Conservation (phyloP, 2,329 filamentous ascomycete genomes). For the Aureobasidium melanogenum region DNA sequence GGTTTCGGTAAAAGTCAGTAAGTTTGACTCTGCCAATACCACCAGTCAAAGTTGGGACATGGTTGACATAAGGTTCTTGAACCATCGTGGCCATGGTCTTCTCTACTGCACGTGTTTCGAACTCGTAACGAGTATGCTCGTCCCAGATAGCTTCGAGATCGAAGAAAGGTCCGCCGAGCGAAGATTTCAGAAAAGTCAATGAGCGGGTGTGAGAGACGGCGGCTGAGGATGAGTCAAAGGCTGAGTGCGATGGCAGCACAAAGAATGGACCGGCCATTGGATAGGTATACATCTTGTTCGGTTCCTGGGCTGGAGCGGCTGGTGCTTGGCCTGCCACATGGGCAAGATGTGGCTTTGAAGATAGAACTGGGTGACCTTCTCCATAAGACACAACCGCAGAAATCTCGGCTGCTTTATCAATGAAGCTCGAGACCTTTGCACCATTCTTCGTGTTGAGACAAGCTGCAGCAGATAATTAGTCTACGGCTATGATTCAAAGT, state of each 20-base stretch:
- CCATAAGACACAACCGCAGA: too few relatives aligned
- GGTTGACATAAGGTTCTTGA: conserved; percentile 24
- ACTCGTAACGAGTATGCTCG: conserved; percentile 46
- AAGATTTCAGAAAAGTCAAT: conserved; percentile 55
- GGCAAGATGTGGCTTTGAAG: too few relatives aligned
- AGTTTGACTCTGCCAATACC: conserved; percentile 35
- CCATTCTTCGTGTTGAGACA: too few relatives aligned
- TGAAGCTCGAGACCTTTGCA: too few relatives aligned
- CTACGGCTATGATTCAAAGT: too few relatives aligned
- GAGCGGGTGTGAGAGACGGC: conserved; percentile 58
- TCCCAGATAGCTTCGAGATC: conserved; percentile 30
- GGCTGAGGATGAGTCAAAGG: conserved; percentile 47
- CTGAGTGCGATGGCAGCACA: conserved; percentile 40
- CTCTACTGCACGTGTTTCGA: conserved; percentile 18
- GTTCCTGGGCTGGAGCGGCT: too few relatives aligned
- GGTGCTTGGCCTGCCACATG: too few relatives aligned
- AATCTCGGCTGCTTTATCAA: too few relatives aligned
- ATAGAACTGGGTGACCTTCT: too few relatives aligned
- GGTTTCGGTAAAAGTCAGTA: conserved; percentile 46
- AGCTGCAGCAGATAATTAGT: too few relatives aligned
- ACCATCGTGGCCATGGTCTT: conserved; percentile 24
- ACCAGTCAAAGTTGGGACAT: conserved; percentile 37
- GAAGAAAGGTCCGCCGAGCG: conserved; percentile 56
- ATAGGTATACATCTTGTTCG: conserved; percentile 31
- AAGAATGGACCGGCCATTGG: conserved; percentile 38